phyloP scores from a whole-genome alignment of 2,329 filamentous ascomycete species.

The Colletotrichum siamense region DNA sequence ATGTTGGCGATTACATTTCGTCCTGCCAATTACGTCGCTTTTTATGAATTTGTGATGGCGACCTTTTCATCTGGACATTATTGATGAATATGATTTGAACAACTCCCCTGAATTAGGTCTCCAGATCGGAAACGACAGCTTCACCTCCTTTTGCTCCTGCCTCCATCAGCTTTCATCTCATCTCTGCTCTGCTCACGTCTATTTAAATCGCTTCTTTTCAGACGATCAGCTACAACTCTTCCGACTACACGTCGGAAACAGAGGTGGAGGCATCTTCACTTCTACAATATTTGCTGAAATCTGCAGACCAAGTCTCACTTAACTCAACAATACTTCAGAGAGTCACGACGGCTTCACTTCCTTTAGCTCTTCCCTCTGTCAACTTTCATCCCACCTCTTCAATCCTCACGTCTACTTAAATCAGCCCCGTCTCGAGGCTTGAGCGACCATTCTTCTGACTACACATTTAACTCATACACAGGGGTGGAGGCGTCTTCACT shows the following conservation, averaged over 20 bases:
- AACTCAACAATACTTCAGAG: too few species aligned
- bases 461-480: too few species aligned
- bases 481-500: too few species aligned
- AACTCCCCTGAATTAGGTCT: background rate
- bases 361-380: too few species aligned
- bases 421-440: too few species aligned
- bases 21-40: background rate
- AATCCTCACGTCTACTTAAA: too few species aligned
- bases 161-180: background rate
- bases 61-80: background rate
- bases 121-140: background rate
- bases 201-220: background rate
- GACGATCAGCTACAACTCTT: background rate
- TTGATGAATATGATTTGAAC: background rate
- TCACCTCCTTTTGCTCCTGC: background rate
- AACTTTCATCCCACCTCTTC: too few species aligned
- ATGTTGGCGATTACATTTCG: background rate
- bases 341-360: too few species aligned
- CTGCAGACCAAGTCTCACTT: too few species aligned
- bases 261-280: background rate
- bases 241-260: background rate
- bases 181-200: background rate
- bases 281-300: too few species aligned
- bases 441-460: too few species aligned
- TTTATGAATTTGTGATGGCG: fast-evolving